Base-by-base conservation (phyloP, 305 asterid genomes). In the Euphrasia arctica region DNA sequence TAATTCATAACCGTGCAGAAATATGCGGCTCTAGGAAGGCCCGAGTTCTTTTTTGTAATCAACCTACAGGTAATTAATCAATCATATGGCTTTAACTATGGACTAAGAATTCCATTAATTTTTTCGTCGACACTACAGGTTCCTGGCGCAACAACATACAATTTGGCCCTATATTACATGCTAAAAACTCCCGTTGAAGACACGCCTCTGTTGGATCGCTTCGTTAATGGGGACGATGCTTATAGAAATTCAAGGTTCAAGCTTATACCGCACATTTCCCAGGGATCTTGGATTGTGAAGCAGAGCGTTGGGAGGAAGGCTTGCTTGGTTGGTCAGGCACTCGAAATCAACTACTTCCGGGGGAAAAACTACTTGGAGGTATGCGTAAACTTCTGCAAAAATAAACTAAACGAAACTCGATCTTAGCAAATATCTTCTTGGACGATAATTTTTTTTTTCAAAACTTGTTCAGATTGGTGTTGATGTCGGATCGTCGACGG, bases 271-370 rank as follows among this genome's bases (percentile, higher is more conserved):
- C 79, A 84, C 74, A 83, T 93, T 62, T 86, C 97, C 60, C 83
- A 87, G 99, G 99, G 99, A 70, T 83, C 99, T 50, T 94, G 99
- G 99, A 90, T 94, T 14, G 99, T 94, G 45, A 90, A 85, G 82
- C 97, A 92, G 67, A 90, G 98, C 47, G 97, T 92, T 12, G 97
- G 98, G 60, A 82, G 83, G 75, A 89, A 89, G 65, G 95, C 97
- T 62, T 89, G 98, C 65, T 75, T 91, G 79, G 70, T 89, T 50
- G 98, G 98, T 64, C 95, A 91, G 78, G 97, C 97, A 27, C 85
- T 89, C 47, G 84, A 87, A 68, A 77, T 87, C 66, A 89, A 85
- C 84, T 91, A 91, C 79, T 89, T 83, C 58, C 85, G 71, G 14
- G 98, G 98, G 10, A 82, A 82, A 65, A 91, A 91, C 79, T 91